Evolutionary conservation across 2,329 filamentous ascomycete species (phyloP), one percentile per base, ranked within the genome.

Genomic region (Neoarthrinium moseri): DNA sequence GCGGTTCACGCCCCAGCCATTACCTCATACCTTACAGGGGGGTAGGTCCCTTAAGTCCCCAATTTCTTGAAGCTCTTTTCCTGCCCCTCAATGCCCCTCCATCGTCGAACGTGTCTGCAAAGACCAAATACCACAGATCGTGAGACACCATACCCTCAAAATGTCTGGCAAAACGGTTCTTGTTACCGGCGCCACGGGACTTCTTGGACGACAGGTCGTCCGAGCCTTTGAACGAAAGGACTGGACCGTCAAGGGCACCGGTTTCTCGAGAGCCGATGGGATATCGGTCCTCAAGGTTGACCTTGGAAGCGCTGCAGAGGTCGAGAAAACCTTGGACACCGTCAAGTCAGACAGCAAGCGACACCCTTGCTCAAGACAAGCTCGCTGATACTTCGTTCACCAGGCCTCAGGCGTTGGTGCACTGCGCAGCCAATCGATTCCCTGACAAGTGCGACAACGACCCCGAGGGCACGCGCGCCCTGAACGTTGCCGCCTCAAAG

Each of bases 371-470:
- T 22, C 24, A 36, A 13, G 32, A 29, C 8, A 29, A n/a, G 27
- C 20, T 6, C 5, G 17, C 13, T 21, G 20, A n/a, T 30, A 22
- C 27, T 33, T 13, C 13, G 3, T 22, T 43, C n/a, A 1, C 18
- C 60, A 89, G 87, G 59, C 89, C 89, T 6, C 71, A 85, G 50
- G 89, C 87, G 43, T 82, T 95, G 35, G 79, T 95, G 27, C 90
- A 95, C 64, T 92, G 89, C 90, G 91, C 91, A 32, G 91, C 91
- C 36, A 91, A 95, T 66, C 83, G 89, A 51, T 95, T 86, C 59
- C 91, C 91, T 2, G 91, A 96, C 67, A 86, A 87, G 62, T 92
- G 91, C 60, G 86, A 91, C 57, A 78, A 81, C 53, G 82, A 96
- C 63, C 91, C 90, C 3, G 80, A 84, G 48, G 87, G 82, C 44